Conservation (phyloP, 768 basidiomycete genomes). For the Tulasnella sp. region DNA sequence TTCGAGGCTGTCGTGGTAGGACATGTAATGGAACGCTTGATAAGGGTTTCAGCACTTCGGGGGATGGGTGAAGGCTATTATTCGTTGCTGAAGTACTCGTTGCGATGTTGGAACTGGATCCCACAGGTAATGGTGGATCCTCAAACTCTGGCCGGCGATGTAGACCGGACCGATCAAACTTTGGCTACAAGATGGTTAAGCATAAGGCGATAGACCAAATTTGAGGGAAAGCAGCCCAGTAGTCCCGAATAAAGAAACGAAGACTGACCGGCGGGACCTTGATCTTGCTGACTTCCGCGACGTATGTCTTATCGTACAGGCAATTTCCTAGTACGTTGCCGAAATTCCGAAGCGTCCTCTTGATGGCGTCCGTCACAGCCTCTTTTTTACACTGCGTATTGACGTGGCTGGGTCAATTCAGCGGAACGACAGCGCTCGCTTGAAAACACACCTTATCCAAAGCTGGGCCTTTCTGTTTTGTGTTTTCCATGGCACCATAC, state of each 20-base stretch:
- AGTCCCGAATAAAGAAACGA: slow-evolving; percentile 8
- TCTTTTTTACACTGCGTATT: slow-evolving; percentile 88
- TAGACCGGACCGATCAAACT: slow-evolving; percentile 54
- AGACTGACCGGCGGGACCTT: slow-evolving; percentile 65
- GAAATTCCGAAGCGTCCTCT: slow-evolving; percentile 82
- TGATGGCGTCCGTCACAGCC: slow-evolving; percentile 89
- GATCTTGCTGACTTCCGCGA: slow-evolving; percentile 75
- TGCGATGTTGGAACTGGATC: slow-evolving; percentile 19
- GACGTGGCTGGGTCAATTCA: neutral
- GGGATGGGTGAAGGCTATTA: neutral
- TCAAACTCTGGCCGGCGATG: slow-evolving; percentile 62
- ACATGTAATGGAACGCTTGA: neutral
- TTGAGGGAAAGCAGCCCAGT: neutral
- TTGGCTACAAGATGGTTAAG: slow-evolving; percentile 34
- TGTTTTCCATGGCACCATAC: slow-evolving; percentile 77
- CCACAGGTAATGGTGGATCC: slow-evolving; percentile 23
- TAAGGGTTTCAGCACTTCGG: neutral
- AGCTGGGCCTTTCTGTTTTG: slow-evolving; percentile 71
- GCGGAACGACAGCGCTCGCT: too few relatives aligned
- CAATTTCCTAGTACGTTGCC: slow-evolving; percentile 95
- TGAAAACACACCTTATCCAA: slow-evolving; percentile 69
- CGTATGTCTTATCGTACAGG: slow-evolving; percentile 88
- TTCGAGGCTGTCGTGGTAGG: neutral
- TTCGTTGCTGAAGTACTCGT: slow-evolving; percentile 20
- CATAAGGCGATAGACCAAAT: neutral